phyloP scores from a whole-genome alignment of 768 basidiomycete species.

The Tricholoma terreum region DNA sequence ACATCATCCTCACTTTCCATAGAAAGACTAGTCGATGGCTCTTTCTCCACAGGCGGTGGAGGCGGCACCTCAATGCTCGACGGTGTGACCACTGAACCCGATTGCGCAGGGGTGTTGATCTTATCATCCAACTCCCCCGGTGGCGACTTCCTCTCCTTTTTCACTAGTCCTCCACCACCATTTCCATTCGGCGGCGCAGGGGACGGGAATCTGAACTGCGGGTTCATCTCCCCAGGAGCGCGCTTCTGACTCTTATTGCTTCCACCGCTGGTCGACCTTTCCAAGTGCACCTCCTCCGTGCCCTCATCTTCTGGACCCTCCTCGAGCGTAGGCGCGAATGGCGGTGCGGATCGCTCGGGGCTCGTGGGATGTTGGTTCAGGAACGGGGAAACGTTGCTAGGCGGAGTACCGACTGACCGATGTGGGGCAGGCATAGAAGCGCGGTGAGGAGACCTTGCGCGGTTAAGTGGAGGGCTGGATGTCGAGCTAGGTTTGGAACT shows the following conservation, averaged over 20 bases:
- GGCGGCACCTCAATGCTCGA: conserved; percentile 75
- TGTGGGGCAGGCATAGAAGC: conserved; percentile 67
- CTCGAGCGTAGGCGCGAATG: conserved; percentile 53
- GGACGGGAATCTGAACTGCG: conserved; percentile 68
- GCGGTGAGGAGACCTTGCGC: conserved; percentile 43
- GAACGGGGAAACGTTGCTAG: conserved; percentile 35
- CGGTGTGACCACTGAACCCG: conserved; percentile 46
- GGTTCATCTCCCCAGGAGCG: conserved; percentile 75
- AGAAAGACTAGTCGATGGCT: conserved; percentile 36
- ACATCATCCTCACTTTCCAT: conserved; percentile 68
- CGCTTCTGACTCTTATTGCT: conserved; percentile 38
- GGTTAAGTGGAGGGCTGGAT: conserved; percentile 30
- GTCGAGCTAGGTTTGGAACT: conserved; percentile 37
- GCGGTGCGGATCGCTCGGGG: conserved; percentile 23
- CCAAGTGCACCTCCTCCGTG: conserved; percentile 28
- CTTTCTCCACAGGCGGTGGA: conserved; percentile 77
- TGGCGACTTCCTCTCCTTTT: conserved; percentile 17
- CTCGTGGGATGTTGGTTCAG: conserved; percentile 36
- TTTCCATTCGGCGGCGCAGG: conserved; percentile 24
- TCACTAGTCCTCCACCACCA: conserved; percentile 11
- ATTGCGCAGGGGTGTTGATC: conserved; percentile 10
- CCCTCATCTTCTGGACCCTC: conserved; percentile 40
- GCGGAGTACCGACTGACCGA: conserved; percentile 42
- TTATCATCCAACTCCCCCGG: conserved; percentile 27
- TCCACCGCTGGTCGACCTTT: conserved; percentile 19